Evolutionary conservation across 768 basidiomycete species (phyloP).

Genomic region (Chalciporus sphaerocephalus): DNA sequence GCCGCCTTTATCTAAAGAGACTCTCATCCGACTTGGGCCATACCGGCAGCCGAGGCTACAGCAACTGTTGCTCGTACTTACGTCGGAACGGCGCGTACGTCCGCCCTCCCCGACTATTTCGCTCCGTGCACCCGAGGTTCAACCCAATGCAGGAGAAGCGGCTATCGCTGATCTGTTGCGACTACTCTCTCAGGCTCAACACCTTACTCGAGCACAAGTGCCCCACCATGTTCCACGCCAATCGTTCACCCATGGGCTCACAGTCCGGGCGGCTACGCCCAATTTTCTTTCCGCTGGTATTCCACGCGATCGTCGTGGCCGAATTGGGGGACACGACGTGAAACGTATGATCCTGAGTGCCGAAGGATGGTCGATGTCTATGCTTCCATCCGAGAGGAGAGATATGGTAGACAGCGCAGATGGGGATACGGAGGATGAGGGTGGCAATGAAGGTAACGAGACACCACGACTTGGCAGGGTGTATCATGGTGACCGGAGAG

Average conservation of each 20-base stretch:
- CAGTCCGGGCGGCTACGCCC: constrained; percentile 37
- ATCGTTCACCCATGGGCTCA: constrained; percentile 24
- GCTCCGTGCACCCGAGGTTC: constrained; percentile 44
- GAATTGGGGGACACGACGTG: constrained; percentile 48
- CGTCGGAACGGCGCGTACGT: constrained; percentile 59
- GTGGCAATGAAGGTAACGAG: constrained; percentile 51
- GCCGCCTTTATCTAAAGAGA: constrained; percentile 51
- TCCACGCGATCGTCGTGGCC: constrained; percentile 75
- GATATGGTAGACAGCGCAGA: constrained; percentile 24
- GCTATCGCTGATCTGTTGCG: constrained; percentile 66
- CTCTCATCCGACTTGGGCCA: constrained; percentile 47
- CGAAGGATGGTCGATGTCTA: constrained; percentile 18
- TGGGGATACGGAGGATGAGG: constrained; percentile 31
- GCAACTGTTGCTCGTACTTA: constrained; percentile 80
- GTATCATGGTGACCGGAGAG: constrained; percentile 15
- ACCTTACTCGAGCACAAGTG: constrained; percentile 28
- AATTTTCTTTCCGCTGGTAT: constrained; percentile 69
- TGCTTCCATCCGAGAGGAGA: constrained; percentile 7
- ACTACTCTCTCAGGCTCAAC: constrained; percentile 51
- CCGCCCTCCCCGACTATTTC: constrained; percentile 59
- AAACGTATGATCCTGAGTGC: constrained; percentile 29
- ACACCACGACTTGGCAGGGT: constrained; percentile 53
- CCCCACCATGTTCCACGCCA: constrained; percentile 30
- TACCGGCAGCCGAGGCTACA: constrained; percentile 69
- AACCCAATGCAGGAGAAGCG: constrained; percentile 60